These are phyloP conservation scores for Casuarina equisetifolia DNA, from an alignment of 306 rosid genomes.

Conservation along the genomic window DNA sequence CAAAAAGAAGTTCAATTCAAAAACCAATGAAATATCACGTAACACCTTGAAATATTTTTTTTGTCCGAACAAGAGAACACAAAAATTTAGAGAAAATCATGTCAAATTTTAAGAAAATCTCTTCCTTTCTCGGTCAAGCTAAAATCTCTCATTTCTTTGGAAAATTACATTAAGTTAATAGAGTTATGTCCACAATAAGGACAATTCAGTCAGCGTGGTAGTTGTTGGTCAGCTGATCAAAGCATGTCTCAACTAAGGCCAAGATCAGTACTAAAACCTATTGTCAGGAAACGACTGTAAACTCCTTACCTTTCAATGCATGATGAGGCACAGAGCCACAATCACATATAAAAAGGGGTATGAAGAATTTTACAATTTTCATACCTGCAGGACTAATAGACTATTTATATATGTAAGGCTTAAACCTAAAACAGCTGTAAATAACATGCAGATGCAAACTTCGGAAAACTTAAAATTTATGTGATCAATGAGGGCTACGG, in stretches of 20 bases:
- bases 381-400: conserved; percentile 56
- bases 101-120: too few species aligned
- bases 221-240: conserved; percentile 8
- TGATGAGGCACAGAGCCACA: conserved; percentile 37
- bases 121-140: not conserved
- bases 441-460: not conserved
- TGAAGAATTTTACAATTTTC: conserved; percentile 26
- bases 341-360: conserved; percentile 32
- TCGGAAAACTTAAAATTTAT: not conserved
- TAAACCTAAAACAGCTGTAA: conserved; percentile 14
- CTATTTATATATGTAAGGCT: conserved; percentile 27
- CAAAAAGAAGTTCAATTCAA: not conserved
- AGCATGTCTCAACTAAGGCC: conserved; percentile 25
- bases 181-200: not conserved
- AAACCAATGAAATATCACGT: too few species aligned
- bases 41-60: not conserved
- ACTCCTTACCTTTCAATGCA: conserved; percentile 44
- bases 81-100: not conserved
- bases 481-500: not conserved
- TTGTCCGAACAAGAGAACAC: not conserved
- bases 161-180: not conserved
- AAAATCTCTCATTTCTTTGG: not conserved
- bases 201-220: conserved; percentile 8
- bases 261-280: conserved; percentile 20
- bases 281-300: conserved; percentile 25